These are phyloP conservation scores for Moricandia arvensis DNA, from an alignment of 345 rosid genomes.

Conservation along the genomic window DNA sequence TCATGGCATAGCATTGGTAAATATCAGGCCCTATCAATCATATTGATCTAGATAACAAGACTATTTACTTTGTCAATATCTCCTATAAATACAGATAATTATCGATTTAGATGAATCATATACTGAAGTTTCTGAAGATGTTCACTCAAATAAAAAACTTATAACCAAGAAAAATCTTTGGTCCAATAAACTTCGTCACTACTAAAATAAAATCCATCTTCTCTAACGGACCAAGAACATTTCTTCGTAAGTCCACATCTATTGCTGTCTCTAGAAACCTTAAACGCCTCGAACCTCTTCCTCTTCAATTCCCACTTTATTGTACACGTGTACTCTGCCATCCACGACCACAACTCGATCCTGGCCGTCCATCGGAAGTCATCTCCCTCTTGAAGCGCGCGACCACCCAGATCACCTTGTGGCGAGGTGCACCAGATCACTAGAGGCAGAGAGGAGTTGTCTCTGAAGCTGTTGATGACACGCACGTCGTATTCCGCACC, in stretches of 20 bases:
- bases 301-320: constrained; percentile 70
- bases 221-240: constrained; percentile 86
- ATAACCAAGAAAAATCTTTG: constrained; percentile 74
- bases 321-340: constrained; percentile 52
- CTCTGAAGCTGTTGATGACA: constrained; percentile 73
- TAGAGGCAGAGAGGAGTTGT: constrained; percentile 82
- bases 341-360: constrained; percentile 48
- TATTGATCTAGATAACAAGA: background rate
- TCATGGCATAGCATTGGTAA: too few species aligned
- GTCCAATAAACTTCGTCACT: constrained; percentile 78
- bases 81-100: too few species aligned
- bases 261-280: constrained; percentile 49
- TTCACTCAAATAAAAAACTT: background rate
- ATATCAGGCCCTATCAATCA: too few species aligned
- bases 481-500: constrained; percentile 66
- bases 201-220: constrained; percentile 87
- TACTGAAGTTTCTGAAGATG: background rate
- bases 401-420: constrained; percentile 74
- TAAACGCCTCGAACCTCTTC: constrained; percentile 64
- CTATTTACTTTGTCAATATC: background rate
- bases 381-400: constrained; percentile 92
- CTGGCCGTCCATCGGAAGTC: constrained; percentile 70
- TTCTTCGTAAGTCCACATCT: constrained; percentile 62
- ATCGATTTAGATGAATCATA: background rate
- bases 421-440: constrained; percentile 83